phyloP scores from a whole-genome alignment of 1,139 yeast species.

The Schwanniomyces etchellsii region DNA sequence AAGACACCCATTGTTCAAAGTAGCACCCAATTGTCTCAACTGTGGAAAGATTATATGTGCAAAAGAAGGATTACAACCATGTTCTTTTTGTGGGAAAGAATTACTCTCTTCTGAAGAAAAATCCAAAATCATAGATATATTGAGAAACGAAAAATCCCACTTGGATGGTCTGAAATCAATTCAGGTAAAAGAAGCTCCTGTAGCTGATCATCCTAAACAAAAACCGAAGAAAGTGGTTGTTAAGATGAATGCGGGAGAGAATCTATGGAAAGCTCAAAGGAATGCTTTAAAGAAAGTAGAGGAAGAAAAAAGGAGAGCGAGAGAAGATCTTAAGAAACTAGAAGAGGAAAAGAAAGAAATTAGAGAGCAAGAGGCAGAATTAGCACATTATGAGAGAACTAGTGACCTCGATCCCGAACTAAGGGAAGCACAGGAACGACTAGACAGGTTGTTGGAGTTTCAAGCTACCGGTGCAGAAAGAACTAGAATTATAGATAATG shows the following conservation, averaged over 20 bases:
- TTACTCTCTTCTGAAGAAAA: conserved; percentile 59
- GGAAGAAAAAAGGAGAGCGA: conserved; percentile 19
- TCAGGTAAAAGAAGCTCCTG: conserved; percentile 10
- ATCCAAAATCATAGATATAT: conserved; percentile 47
- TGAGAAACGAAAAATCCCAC: conserved; percentile 43
- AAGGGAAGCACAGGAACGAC: conserved; percentile 60
- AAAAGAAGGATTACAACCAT: conserved; percentile 86
- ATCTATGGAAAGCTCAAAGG: conserved; percentile 66
- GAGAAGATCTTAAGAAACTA: conserved; percentile 13
- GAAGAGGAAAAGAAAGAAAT: conserved; percentile 26
- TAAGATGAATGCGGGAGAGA: conserved; percentile 54
- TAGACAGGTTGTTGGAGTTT: conserved; percentile 68
- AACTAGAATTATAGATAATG: conserved; percentile 88
- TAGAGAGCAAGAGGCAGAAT: conserved; percentile 30
- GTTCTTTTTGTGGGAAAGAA: conserved; percentile 74
- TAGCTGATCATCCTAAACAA: conserved; percentile 12
- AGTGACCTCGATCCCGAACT: conserved; percentile 48
- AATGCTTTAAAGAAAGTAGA: conserved; percentile 52
- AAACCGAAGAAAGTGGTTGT: conserved; percentile 36
- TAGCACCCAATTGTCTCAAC: conserved; percentile 88
- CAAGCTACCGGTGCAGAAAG: conserved; percentile 88
- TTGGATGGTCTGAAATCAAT: conserved; percentile 1
- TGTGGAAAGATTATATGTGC: conserved; percentile 94
- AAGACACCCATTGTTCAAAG: conserved; percentile 79
- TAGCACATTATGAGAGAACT: conserved; percentile 29